Evolutionary conservation across 768 basidiomycete species (phyloP), one percentile per base, ranked within the genome.

Genomic region (Chiua virens): DNA sequence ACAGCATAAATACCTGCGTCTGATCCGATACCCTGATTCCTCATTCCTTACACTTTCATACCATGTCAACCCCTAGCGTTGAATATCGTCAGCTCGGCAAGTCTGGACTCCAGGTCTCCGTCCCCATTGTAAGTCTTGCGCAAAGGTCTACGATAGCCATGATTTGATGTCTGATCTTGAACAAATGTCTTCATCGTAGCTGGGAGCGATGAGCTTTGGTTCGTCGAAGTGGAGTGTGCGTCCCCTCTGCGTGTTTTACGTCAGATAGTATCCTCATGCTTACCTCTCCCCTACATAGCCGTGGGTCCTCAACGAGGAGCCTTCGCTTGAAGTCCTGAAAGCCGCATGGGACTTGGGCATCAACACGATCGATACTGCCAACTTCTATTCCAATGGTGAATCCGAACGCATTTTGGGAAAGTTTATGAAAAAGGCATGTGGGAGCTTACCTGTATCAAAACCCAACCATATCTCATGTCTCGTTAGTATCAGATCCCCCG

Each of bases 271-370:
- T n/a, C n/a, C n/a, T 43, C n/a, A 51, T 48, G 25, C 38, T 27
- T 8, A 17, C 13, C 4, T n/a, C 20, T 15, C 18, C 22, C 11
- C 15, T 5, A 34, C 23, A 37, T 38, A 65, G 58, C 21, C 61
- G 6, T 71, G 67, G 60, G 58, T 66, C 35, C 52, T 67, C 6
- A 63, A 57, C 1, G 68, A 68, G 47, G 62, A 58, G 1, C 47
- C 69, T n/a, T 64, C 69, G 0, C 47, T 69, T n/a, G 52, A 61
- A 41, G 59, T 75, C 51, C 48, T 76, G 44, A 73, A 74, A 51
- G 61, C 64, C 10, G 76, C 76, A 4, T 75, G 64, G 63, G 67
- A 74, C 25, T 54, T 64, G 13, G 76, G 76, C 4, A 66, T 77
- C 52, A 72, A 64, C 48, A 73, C 71, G 6, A 64, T 71, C 45